Conservation (phyloP, 306 rosid species). For the Casuarina equisetifolia region DNA sequence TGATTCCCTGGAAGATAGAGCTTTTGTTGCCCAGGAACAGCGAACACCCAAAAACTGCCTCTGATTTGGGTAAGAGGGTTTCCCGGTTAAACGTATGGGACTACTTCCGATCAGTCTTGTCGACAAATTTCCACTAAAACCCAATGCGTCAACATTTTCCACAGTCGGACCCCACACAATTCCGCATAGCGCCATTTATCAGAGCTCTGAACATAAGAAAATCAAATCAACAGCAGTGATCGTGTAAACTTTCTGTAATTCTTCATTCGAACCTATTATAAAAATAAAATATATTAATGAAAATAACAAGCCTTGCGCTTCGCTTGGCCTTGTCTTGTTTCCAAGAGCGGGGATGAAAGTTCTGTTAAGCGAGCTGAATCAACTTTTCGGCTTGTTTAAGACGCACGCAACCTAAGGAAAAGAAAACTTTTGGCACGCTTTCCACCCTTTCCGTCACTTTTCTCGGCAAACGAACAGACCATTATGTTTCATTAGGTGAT, state of each 20-base stretch:
- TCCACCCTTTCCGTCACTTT: neutral
- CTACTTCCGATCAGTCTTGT: conserved; percentile 52
- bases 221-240: neutral
- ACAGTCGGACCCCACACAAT: conserved; percentile 47
- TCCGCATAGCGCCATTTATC: conserved; percentile 64
- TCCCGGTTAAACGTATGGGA: conserved; percentile 44
- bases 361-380: neutral
- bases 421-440: neutral
- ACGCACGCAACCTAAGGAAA: neutral
- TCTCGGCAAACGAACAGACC: neutral
- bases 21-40: conserved; percentile 50
- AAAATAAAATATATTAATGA: neutral
- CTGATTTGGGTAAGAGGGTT: conserved; percentile 23
- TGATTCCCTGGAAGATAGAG: conserved; percentile 47
- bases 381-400: neutral
- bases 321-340: neutral
- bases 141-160: conserved; percentile 44
- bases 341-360: neutral
- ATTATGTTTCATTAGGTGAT: neutral
- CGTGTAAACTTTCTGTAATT: neutral
- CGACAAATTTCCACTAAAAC: conserved; percentile 52
- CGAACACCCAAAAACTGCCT: conserved; percentile 36
- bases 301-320: neutral
- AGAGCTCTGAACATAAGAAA: conserved; percentile 30
- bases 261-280: conserved; percentile 8